These are phyloP conservation scores for Poa annua DNA, from an alignment of 176 grass and related monocot species.

Conservation along the genomic window DNA sequence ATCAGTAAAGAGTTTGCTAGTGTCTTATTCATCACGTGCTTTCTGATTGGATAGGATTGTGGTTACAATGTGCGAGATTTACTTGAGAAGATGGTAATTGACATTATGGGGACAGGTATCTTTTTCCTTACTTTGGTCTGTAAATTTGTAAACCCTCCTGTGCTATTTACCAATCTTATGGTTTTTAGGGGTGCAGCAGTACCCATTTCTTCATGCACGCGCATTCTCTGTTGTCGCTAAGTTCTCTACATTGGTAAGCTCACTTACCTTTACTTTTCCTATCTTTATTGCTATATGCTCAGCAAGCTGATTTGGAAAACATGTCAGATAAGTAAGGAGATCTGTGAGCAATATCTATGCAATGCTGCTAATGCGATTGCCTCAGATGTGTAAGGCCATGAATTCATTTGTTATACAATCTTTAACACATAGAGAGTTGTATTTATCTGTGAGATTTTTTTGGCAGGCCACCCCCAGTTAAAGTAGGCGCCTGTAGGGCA, in stretches of 20 bases:
- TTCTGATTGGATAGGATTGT: constrained; percentile 65
- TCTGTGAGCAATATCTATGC: constrained; percentile 71
- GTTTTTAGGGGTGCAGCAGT: constrained; percentile 69
- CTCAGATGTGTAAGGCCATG: constrained; percentile 79
- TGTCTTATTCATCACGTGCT: constrained; percentile 10
- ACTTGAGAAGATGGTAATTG: constrained; percentile 82
- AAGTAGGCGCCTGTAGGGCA: constrained; percentile 93
- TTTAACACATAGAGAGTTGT: constrained; percentile 37
- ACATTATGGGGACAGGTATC: constrained; percentile 70
- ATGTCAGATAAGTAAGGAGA: constrained; percentile 72
- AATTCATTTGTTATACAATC: constrained; percentile 28
- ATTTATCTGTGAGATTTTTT: constrained; percentile 38
- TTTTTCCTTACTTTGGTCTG: constrained; percentile 22
- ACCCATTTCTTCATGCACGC: constrained; percentile 93
- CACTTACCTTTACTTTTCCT: constrained; percentile 4
- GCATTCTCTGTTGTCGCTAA: constrained; percentile 74
- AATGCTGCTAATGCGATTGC: constrained; percentile 71
- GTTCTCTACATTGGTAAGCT: constrained; percentile 76
- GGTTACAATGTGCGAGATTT: constrained; percentile 68
- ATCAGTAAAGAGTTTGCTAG: neutral
- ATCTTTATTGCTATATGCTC: constrained; percentile 31
- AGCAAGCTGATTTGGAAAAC: constrained; percentile 41
- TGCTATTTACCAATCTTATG: constrained; percentile 44
- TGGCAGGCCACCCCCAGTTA: constrained; percentile 82
- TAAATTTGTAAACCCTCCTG: neutral